Conservation (phyloP, 768 basidiomycete genomes). For the Trametes villosa region DNA sequence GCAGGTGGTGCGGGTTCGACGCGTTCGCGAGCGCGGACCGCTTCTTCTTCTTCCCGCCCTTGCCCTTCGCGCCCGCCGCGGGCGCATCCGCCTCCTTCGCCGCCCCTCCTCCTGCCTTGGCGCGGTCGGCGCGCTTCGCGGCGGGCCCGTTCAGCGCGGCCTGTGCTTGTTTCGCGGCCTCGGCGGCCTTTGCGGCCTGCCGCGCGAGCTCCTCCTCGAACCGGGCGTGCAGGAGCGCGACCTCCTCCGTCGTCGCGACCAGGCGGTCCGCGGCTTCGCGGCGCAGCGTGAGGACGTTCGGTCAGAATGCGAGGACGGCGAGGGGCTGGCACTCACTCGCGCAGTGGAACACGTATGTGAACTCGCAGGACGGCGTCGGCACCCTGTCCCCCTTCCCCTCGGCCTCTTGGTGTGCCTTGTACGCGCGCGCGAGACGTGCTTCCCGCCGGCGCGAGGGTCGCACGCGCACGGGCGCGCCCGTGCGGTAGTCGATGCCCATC, state of each 20-base stretch:
- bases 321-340: conserved; percentile 64
- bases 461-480: conserved; percentile 39
- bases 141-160: conserved; percentile 42
- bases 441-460: conserved; percentile 60
- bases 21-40: conserved; percentile 88
- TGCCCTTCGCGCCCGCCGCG: conserved; percentile 25
- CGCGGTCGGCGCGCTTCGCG: conserved; percentile 44
- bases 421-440: conserved; percentile 54
- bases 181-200: conserved; percentile 61
- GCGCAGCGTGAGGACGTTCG: conserved; percentile 2
- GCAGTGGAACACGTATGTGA: conserved; percentile 65
- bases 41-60: conserved; percentile 86
- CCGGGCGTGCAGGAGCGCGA: conserved; percentile 61
- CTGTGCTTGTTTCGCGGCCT: conserved; percentile 55
- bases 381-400: too few species aligned
- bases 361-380: conserved; percentile 54
- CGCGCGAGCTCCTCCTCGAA: conserved; percentile 77
- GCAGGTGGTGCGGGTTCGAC: conserved; percentile 92
- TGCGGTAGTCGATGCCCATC: conserved; percentile 33
- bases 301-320: conserved; percentile 26
- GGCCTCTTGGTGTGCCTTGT: conserved; percentile 38
- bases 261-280: conserved; percentile 72
- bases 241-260: conserved; percentile 69
- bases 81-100: conserved; percentile 16
- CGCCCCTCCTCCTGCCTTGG: conserved; percentile 35